These are phyloP conservation scores for Closterium sp. DNA, from an alignment of 139 green algal genomes.

Conservation along the genomic window DNA sequence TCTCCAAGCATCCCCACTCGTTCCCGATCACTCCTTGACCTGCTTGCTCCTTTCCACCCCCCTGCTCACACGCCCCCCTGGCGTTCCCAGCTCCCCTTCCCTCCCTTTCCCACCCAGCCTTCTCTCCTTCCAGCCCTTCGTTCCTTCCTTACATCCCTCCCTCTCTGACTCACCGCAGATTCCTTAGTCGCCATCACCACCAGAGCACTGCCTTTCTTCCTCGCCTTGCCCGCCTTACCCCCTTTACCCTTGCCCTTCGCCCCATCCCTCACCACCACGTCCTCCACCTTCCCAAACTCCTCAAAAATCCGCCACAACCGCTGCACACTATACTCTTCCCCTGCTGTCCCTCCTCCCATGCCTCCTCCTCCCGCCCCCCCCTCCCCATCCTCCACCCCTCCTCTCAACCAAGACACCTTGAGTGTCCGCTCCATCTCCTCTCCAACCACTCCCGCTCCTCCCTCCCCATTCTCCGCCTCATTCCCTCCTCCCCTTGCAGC, in stretches of 20 bases:
- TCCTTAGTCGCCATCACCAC: constrained; percentile 62
- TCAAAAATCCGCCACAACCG: constrained; percentile 58
- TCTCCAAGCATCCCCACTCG: background rate
- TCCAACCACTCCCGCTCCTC: background rate
- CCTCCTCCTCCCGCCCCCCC: constrained; percentile 49
- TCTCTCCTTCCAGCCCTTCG: background rate
- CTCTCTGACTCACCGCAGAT: constrained; percentile 29
- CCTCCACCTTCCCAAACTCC: constrained; percentile 60
- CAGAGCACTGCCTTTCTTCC: constrained; percentile 51
- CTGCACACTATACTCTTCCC: constrained; percentile 9
- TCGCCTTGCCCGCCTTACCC: background rate
- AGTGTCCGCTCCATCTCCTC: constrained; percentile 55
- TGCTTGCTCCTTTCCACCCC: no score
- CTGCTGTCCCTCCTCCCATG: constrained; percentile 56
- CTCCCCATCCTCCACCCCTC: background rate
- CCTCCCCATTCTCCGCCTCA: background rate
- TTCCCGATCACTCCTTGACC: no score
- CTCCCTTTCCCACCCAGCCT: background rate
- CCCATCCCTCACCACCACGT: constrained; percentile 60
- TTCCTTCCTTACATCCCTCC: background rate
- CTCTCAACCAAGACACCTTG: constrained; percentile 63
- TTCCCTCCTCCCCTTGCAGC: background rate
- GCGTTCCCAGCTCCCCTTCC: background rate
- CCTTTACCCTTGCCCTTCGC: constrained; percentile 41
- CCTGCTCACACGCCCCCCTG: background rate